Evolutionary conservation across 495 filamentous ascomycete species (phyloP), one percentile per base, ranked within the genome.

Genomic region (Xylaria curta): DNA sequence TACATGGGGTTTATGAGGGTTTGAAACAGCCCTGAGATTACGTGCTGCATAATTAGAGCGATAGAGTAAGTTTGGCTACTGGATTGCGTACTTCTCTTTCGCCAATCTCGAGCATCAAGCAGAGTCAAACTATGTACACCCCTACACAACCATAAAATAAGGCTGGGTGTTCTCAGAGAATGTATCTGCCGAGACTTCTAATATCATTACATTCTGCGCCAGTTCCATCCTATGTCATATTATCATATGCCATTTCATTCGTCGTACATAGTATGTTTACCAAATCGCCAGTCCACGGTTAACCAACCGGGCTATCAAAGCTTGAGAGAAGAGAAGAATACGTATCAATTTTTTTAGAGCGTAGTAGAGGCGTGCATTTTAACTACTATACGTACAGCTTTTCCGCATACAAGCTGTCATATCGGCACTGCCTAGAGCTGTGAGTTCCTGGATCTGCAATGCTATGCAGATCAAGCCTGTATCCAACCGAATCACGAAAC

Each of bases 401-500:
- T 56, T 19, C 3, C 8, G 12, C 24, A 3, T 9, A 28, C 51
- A 28, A 28, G 51, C 51, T 28, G 17, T 59, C 31, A 33, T 60
- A n/a, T 21, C 31, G 8, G 31, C 58, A 60, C 17, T 38, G 15
- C 19, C 33, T 21, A 56, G 6, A 60, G 19, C 13, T 38, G 31
- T 56, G 26, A 60, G 58, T 38, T 60, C 31, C 15, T 21, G 19
- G 31, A 60, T 38, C 58, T 60, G 58, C 58, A 60, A 21, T 38
- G n/a, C 58, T 38, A 31, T 60, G 58, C 58, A 33, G 58, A 60
- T 60, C 58, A 60, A 60, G n/a, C 17, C 53, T 38, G 5, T 60
- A 21, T 38, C 54, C 19, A 38, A 28, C 8, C 58, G 9, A 60
- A 60, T 33, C 31, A 36, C 33, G 31, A 60, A 60, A 60, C 58